Percentiles rank a stretch among this genome's conserved stretches.
phyloP scores from a whole-genome alignment of 2,329 filamentous ascomycete species.

The Apiospora sp. region DNA sequence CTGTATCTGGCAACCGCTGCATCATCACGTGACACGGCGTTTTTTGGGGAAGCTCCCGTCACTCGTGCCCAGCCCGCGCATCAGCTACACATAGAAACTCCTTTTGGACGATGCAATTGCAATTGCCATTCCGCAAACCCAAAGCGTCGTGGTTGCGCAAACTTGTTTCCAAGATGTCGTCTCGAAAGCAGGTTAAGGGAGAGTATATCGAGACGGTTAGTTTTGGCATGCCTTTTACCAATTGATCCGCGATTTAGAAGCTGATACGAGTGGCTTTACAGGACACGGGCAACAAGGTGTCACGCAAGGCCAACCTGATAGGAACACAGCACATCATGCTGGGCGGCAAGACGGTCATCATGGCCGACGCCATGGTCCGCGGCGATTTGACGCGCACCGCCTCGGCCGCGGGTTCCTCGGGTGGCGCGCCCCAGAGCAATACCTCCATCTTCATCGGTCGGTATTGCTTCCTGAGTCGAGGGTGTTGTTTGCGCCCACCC shows the following conservation, averaged over 20 bases:
- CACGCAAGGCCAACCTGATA: constrained; percentile 87
- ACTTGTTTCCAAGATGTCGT: constrained; percentile 41
- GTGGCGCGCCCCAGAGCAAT: constrained; percentile 56
- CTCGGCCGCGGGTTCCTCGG: constrained; percentile 45
- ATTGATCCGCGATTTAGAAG: not conserved
- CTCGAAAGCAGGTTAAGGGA: constrained; percentile 79
- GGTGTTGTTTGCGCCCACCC: constrained; percentile 82
- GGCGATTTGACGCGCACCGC: constrained; percentile 79
- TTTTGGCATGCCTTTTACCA: too few species aligned
- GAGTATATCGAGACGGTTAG: constrained; percentile 99
- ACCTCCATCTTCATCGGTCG: constrained; percentile 87
- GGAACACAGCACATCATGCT: constrained; percentile 98
- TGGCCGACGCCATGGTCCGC: constrained; percentile 92
- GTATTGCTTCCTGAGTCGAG: constrained; percentile 87
- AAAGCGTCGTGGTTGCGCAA: constrained; percentile 1
- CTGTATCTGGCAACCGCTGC: not conserved
- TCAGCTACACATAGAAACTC: not conserved
- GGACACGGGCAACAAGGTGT: constrained; percentile 99
- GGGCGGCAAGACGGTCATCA: constrained; percentile 93
- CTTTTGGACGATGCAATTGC: constrained; percentile 4
- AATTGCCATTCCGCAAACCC: constrained; percentile 10
- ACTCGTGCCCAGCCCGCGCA: constrained; percentile 1
- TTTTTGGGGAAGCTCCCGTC: constrained; percentile 2
- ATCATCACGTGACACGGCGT: not conserved
- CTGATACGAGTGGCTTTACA: constrained; percentile 44